Evolutionary conservation across 106 monocot species (phyloP).

Genomic region (Apostasia shenzhenica): DNA sequence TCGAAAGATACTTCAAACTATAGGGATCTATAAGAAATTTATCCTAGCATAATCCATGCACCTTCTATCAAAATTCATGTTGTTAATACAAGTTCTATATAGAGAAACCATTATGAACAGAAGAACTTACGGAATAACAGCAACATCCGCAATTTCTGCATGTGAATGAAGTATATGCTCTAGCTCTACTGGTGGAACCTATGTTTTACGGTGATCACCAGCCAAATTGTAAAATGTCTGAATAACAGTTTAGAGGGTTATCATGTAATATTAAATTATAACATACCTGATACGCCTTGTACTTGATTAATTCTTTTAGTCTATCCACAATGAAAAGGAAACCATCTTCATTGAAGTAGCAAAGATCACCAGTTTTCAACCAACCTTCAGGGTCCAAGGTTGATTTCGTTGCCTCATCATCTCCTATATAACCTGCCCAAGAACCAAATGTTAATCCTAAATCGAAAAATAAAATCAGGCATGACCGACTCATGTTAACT

Average conservation of each 20-base stretch:
- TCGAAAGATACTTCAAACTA: no score
- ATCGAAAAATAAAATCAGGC: no score
- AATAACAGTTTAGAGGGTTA: not conserved
- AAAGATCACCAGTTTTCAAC: slow-evolving; percentile 35
- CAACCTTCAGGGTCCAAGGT: slow-evolving; percentile 30
- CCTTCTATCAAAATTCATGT: no score
- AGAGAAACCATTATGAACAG: no score
- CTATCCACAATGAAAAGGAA: slow-evolving; percentile 35
- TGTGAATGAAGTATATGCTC: slow-evolving; percentile 69
- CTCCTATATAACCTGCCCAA: slow-evolving; percentile 29
- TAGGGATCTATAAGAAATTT: no score
- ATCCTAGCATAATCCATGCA: no score
- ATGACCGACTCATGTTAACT: no score
- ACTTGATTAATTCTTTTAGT: slow-evolving; percentile 37
- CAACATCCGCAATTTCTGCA: slow-evolving; percentile 56
- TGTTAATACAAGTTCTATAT: no score
- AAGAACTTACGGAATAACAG: slow-evolving; percentile 70
- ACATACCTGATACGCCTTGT: slow-evolving; percentile 76
- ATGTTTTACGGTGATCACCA: not conserved
- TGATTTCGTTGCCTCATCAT: slow-evolving; percentile 24
- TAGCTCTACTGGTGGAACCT: slow-evolving; percentile 77
- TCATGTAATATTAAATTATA: not conserved
- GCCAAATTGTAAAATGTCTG: not conserved
- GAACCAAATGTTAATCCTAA: not conserved
- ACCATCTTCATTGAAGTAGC: slow-evolving; percentile 20